Percentiles rank a stretch among this genome's conserved stretches.
Conservation (phyloP, 208 protist genomes). For the Crithidia thermophila region DNA sequence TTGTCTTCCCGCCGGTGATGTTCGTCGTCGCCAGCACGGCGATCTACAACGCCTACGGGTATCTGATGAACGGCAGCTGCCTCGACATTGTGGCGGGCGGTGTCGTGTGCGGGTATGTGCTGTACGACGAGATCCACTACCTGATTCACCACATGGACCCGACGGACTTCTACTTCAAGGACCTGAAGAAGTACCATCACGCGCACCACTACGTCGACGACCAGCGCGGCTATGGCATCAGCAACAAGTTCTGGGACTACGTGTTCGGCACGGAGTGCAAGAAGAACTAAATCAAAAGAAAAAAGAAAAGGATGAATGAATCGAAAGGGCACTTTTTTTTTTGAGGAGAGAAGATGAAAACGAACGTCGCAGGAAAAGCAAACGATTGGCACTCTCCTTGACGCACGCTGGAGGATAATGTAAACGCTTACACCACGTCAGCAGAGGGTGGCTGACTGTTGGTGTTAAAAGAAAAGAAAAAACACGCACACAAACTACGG, state of each 20-base stretch:
- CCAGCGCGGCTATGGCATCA: constrained; percentile 45
- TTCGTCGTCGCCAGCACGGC: constrained; percentile 37
- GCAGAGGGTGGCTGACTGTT: no score
- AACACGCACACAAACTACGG: no score
- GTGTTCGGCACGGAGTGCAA: constrained; percentile 44
- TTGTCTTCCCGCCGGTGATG: constrained; percentile 51
- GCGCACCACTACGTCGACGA: constrained; percentile 60
- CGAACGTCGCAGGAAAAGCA: no score
- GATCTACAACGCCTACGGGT: constrained; percentile 39
- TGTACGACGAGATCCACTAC: constrained; percentile 56
- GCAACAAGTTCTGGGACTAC: constrained; percentile 55
- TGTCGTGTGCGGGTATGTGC: constrained; percentile 45
- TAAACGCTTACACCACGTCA: no score
- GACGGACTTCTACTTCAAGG: constrained; percentile 43
- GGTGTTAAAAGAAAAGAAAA: no score
- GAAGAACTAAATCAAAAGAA: constrained; percentile 36
- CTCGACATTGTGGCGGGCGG: constrained; percentile 42
- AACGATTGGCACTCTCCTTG: no score
- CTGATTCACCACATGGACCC: constrained; percentile 50
- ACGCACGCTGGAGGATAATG: no score
- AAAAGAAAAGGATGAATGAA: background rate
- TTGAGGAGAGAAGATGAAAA: no score
- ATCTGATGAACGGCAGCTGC: constrained; percentile 43
- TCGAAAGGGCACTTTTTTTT: no score
- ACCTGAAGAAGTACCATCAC: constrained; percentile 62